A percentile compares a stretch with the other conserved stretches of the same genome.
Evolutionary conservation across 441 rosid genomes (phyloP).

Genomic region (Hura crepitans): DNA sequence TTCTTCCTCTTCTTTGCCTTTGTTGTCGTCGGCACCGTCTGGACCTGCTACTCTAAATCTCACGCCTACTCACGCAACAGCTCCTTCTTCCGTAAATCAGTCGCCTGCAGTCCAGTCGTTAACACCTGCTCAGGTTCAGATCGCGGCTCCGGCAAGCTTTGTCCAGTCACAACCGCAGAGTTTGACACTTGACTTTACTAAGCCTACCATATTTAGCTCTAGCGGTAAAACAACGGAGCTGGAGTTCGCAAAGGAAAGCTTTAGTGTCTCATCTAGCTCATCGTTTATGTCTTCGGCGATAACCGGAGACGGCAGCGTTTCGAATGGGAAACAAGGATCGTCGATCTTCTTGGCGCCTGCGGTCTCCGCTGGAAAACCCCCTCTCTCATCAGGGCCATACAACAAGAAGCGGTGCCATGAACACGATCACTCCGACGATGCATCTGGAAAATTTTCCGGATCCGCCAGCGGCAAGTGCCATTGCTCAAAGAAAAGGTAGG

Average conservation of each 20-base stretch:
- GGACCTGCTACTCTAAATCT: conserved; percentile 16
- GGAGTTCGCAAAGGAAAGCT: conserved; percentile 62
- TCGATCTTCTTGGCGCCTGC: conserved; percentile 55
- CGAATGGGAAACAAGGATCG: conserved; percentile 65
- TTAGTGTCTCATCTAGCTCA: conserved; percentile 69
- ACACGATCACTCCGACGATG: conserved; percentile 54
- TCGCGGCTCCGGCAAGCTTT: conserved; percentile 34
- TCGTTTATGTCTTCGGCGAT: conserved; percentile 80
- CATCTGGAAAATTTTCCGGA: conserved; percentile 58
- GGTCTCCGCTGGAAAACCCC: conserved; percentile 64
- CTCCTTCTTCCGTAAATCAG: not conserved
- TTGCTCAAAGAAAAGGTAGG: conserved; percentile 88
- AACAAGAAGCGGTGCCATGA: conserved; percentile 68
- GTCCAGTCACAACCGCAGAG: conserved; percentile 49
- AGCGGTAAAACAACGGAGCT: conserved; percentile 46
- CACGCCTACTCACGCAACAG: not conserved
- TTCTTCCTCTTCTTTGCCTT: conserved; percentile 26
- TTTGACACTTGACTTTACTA: conserved; percentile 81
- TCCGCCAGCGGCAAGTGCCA: conserved; percentile 65
- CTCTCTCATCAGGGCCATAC: conserved; percentile 52
- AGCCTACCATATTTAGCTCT: conserved; percentile 46
- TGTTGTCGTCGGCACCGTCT: conserved; percentile 23
- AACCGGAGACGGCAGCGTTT: conserved; percentile 89
- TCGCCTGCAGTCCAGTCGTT: conserved; percentile 17
- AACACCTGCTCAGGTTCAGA: conserved; percentile 14